Conservation (phyloP, 2,329 filamentous ascomycete genomes). For the Fusarium kyushuense region DNA sequence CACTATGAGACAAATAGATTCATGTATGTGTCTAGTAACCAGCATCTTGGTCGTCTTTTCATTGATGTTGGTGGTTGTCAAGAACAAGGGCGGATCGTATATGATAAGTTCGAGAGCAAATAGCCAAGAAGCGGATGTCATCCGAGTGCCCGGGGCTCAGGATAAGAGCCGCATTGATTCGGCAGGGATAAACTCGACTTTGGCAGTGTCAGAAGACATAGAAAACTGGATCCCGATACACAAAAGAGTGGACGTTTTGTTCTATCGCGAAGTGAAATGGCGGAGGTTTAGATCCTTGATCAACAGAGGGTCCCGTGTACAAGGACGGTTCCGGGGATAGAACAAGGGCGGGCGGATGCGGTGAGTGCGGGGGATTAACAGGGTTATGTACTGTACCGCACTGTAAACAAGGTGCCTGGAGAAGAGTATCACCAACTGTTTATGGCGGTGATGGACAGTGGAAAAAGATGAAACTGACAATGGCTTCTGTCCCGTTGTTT, state of each 20-base stretch:
- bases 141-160: constrained; percentile 28
- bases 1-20: constrained; percentile 14
- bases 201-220: constrained; percentile 34
- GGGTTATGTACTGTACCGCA: constrained; percentile 1
- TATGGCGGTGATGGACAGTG: constrained; percentile 11
- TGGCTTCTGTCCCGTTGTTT: constrained; percentile 5
- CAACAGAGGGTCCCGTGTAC: constrained; percentile 25
- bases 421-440: neutral
- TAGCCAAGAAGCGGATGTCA: constrained; percentile 28
- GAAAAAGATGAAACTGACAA: constrained; percentile 19
- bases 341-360: constrained; percentile 40
- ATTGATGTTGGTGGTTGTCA: constrained; percentile 10
- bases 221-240: constrained; percentile 2
- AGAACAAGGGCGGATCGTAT: constrained; percentile 34
- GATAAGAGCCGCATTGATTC: constrained; percentile 37
- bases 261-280: constrained; percentile 31
- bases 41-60: neutral
- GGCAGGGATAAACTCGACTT: constrained; percentile 1
- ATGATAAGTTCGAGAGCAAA: constrained; percentile 4
- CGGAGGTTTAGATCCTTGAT: constrained; percentile 23
- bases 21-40: constrained; percentile 10
- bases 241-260: constrained; percentile 14
- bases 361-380: constrained; percentile 45
- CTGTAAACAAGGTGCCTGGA: constrained; percentile 1
- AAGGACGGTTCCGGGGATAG: constrained; percentile 32